Base-by-base conservation (phyloP, 2,329 filamentous ascomycete species). In the Xylaria sp. region DNA sequence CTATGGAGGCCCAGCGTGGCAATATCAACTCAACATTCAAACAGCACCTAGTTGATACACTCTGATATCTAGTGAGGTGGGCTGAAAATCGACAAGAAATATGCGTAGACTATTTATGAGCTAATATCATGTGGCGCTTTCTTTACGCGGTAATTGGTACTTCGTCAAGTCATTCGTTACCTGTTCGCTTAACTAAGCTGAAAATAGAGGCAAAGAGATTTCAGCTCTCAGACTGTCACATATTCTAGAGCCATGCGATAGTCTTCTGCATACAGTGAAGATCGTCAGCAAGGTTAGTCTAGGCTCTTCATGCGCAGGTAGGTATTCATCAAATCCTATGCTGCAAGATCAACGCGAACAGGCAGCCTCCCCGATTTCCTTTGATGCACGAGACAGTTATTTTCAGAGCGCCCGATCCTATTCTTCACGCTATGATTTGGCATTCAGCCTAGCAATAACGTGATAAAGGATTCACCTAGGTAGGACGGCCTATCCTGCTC, bases 101-200 rank as follows among this genome's bases (percentile, higher is more conserved):
- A 39, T 39, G 28, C 28, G 15, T 62, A 56, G 7, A 57, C 54
- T 63, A 63, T 63, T 15, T 13, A 56, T 15, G 37, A 44, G 57
- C 64, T 66, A 41, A 62, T 51, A 32, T 39, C 12, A 44, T 48
- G 32, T 66, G 58, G 64, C 57, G 51, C 23, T 62, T 62, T 66
- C 46, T 20, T 23, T 20, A 3, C 8, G 1, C 20, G 5, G 12
- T 39, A 15, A 62, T 61, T 66, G 56, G 63, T 66, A 20, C 28
- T 13, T 55, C 5, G 13, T 41, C 18, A n/a, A 28, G 48, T 44
- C 46, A 32, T 6, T 28, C 28, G 37, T 48, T 61, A 15, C 15
- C 25, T 9, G 48, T 57, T 50, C 7, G 41, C 57, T 63, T n/a
- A 23, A 56, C 62, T 66, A 23, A 51, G 51, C 64, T 51, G n/a